Percentiles rank a stretch among this genome's conserved stretches.
Evolutionary conservation across 1,139 yeast genomes (phyloP).

Genomic region (Candida dubliniensis): DNA sequence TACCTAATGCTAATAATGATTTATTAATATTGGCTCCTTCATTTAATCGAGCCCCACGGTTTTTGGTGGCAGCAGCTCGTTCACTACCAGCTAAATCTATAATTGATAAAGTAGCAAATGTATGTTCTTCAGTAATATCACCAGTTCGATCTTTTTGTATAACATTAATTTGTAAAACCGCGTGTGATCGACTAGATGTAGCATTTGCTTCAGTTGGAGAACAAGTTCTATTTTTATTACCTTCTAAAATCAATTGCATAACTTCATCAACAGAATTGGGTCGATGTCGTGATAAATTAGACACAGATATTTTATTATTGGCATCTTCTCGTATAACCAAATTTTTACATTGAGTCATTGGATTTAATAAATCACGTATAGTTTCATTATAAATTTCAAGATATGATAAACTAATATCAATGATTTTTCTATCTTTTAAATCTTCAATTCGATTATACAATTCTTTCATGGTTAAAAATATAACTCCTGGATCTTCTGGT

Average conservation of each 20-base stretch:
- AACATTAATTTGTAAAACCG: constrained; percentile 81
- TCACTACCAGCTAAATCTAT: constrained; percentile 96
- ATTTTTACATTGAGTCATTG: constrained; percentile 44
- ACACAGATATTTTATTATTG: constrained; percentile 64
- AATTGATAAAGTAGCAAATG: constrained; percentile 77
- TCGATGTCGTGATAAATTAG: constrained; percentile 66
- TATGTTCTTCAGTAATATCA: constrained; percentile 64
- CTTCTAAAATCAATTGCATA: constrained; percentile 71
- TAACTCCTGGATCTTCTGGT: constrained; percentile 73
- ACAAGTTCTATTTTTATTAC: constrained; percentile 75
- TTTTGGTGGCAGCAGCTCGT: constrained; percentile 85
- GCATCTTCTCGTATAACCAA: constrained; percentile 73
- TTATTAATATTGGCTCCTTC: constrained; percentile 94
- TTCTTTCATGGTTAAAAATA: constrained; percentile 76
- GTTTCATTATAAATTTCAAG: constrained; percentile 90
- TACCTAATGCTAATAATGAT: constrained; percentile 85
- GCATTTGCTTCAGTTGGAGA: constrained; percentile 92
- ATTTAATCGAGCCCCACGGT: constrained; percentile 72
- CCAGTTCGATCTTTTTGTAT: constrained; percentile 62
- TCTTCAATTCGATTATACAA: constrained; percentile 61
- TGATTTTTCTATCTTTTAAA: constrained; percentile 51
- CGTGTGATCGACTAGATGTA: constrained; percentile 89
- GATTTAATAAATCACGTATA: constrained; percentile 72
- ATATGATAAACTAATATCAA: constrained; percentile 70
- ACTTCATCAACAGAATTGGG: constrained; percentile 73